Percentiles rank a stretch among this genome's conserved stretches.
Conservation (phyloP, 2,329 filamentous ascomycete genomes). For the Pseudogymnoascus sp. region DNA sequence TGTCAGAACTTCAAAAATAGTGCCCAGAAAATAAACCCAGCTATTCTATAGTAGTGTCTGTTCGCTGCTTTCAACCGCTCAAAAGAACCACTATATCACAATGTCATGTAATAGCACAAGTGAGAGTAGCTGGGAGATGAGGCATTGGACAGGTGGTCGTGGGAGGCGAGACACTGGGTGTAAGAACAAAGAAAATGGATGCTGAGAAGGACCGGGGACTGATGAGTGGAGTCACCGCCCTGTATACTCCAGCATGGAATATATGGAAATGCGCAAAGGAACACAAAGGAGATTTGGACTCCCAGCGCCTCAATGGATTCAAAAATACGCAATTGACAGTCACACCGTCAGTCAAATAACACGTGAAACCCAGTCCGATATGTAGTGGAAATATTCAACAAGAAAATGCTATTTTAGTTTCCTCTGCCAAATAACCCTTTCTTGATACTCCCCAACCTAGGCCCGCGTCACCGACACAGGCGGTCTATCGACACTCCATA, state of each 20-base stretch:
- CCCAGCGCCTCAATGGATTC: neutral
- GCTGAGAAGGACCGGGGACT: neutral
- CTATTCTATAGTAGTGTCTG: neutral
- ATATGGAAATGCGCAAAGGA: neutral
- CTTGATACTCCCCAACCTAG: neutral
- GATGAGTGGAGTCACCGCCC: neutral
- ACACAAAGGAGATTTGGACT: neutral
- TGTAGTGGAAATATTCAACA: slow-evolving; percentile 6
- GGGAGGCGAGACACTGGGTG: neutral
- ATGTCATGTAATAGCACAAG: neutral
- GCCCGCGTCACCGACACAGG: neutral
- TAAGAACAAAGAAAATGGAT: neutral
- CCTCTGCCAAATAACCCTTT: neutral
- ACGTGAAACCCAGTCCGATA: neutral
- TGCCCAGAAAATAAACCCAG: neutral
- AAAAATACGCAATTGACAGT: neutral
- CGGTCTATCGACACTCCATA: slow-evolving; percentile 2
- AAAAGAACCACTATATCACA: neutral
- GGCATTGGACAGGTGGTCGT: neutral
- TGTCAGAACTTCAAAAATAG: neutral
- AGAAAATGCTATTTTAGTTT: slow-evolving; percentile 5
- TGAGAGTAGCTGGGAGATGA: neutral
- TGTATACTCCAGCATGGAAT: neutral
- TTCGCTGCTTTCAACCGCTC: neutral
- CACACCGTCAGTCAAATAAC: neutral